Evolutionary conservation across 441 rosid genomes (phyloP).

Genomic region (Mallotus repandus): DNA sequence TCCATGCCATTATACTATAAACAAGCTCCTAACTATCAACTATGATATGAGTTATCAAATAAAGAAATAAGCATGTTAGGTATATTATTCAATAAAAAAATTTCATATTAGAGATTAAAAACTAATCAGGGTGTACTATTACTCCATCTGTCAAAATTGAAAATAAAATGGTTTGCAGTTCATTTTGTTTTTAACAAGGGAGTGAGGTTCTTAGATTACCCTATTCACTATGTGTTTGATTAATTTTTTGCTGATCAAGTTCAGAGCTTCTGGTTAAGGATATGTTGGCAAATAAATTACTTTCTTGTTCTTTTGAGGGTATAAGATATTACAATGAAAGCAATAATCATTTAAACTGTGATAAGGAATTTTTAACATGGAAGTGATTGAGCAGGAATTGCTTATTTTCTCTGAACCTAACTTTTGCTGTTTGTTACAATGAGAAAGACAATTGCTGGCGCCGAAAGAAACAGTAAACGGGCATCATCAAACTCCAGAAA

Average conservation of each 20-base stretch:
- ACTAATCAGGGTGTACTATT: not conserved
- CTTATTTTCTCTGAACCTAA: constrained; percentile 22
- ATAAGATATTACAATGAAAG: not conserved
- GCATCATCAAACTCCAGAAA: constrained; percentile 26
- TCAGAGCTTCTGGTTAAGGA: not conserved
- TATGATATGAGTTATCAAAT: not conserved
- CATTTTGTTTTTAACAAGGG: not conserved
- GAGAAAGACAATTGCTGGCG: constrained; percentile 66
- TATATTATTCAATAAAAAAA: not conserved
- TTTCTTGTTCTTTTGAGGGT: not conserved
- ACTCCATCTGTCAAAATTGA: not conserved
- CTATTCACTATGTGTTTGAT: not conserved
- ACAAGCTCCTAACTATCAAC: too few species aligned
- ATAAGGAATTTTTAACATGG: not conserved
- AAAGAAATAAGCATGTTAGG: not conserved
- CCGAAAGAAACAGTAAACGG: constrained; percentile 29
- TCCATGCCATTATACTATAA: too few species aligned
- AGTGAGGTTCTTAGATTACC: not conserved
- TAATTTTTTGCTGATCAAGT: not conserved
- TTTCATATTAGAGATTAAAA: not conserved
- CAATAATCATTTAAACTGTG: not conserved
- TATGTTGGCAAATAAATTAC: not conserved
- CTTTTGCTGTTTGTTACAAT: constrained; percentile 33
- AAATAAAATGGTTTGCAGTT: too few species aligned
- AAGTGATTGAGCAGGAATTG: constrained; percentile 9